Percentiles rank a stretch among this genome's conserved stretches.
These are phyloP conservation scores for Madurella mycetomatis DNA, from an alignment of 2,329 filamentous ascomycete species.

Conservation along the genomic window DNA sequence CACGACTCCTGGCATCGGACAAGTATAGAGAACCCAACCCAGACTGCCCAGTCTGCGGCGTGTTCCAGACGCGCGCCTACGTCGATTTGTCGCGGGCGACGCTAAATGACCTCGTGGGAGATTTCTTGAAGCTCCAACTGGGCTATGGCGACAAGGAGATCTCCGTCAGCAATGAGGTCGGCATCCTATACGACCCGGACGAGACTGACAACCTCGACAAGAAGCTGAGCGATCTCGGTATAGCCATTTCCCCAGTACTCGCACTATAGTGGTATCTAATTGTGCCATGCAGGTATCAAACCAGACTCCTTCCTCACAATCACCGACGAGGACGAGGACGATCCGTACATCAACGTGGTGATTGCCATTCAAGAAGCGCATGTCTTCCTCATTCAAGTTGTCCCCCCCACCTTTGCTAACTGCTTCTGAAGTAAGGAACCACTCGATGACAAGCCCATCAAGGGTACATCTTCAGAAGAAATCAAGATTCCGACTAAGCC, in stretches of 20 bases:
- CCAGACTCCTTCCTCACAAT: constrained; percentile 74
- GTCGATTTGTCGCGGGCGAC: constrained; percentile 70
- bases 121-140: constrained; percentile 64
- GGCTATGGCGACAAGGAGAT: constrained; percentile 77
- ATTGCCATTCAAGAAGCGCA: constrained; percentile 63
- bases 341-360: constrained; percentile 74
- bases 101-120: constrained; percentile 72
- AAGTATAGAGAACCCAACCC: constrained; percentile 64
- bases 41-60: constrained; percentile 77
- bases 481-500: constrained; percentile 51
- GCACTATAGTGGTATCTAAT: constrained; percentile 7
- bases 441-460: constrained; percentile 51
- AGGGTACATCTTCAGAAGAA: constrained; percentile 40
- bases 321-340: constrained; percentile 74
- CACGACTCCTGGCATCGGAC: constrained; percentile 56
- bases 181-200: constrained; percentile 84
- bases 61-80: constrained; percentile 61
- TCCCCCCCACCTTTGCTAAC: constrained; percentile 29
- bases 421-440: constrained; percentile 35
- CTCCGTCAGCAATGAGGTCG: constrained; percentile 67
- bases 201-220: constrained; percentile 80
- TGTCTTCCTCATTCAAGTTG: constrained; percentile 25
- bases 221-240: constrained; percentile 72
- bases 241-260: constrained; percentile 16
- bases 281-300: constrained; percentile 52